Evolutionary conservation across 345 rosid species (phyloP).

Genomic region (Gossypium anomalum): DNA sequence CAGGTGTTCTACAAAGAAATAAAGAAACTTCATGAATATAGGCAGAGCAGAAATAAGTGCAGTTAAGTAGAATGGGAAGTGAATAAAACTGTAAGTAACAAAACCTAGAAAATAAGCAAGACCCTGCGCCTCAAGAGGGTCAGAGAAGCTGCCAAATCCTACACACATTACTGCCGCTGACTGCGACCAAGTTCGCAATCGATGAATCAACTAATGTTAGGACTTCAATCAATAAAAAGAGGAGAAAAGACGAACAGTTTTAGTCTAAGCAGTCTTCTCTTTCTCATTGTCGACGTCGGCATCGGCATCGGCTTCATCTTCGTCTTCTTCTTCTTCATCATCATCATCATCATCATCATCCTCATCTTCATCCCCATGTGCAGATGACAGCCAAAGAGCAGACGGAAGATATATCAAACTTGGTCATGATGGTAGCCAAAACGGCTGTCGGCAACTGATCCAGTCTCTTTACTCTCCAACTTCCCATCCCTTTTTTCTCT

Average conservation of each 20-base stretch:
- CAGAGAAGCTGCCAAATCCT: slow-evolving; percentile 93
- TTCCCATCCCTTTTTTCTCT: slow-evolving; percentile 9
- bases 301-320: slow-evolving; percentile 16
- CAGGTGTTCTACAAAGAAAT: slow-evolving; percentile 74
- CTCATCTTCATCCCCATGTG: too few species aligned
- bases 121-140: slow-evolving; percentile 92
- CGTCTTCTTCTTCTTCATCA: slow-evolving; percentile 23
- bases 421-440: slow-evolving; percentile 42
- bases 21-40: slow-evolving; percentile 7
- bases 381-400: too few species aligned
- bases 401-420: too few species aligned
- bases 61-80: background rate
- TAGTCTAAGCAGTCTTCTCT: slow-evolving; percentile 49
- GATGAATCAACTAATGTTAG: background rate
- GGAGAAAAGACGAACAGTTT: slow-evolving; percentile 42
- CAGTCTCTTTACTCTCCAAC: slow-evolving; percentile 31
- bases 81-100: slow-evolving; percentile 8
- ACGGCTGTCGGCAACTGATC: slow-evolving; percentile 72
- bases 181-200: slow-evolving; percentile 29
- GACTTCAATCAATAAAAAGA: background rate
- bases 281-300: slow-evolving; percentile 18
- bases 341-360: too few species aligned
- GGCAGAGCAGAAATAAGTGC: background rate
- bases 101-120: slow-evolving; percentile 93
- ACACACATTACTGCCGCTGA: slow-evolving; percentile 99